Evolutionary conservation across 495 filamentous ascomycete genomes (phyloP).

Genomic region (Penicillium odoratum): DNA sequence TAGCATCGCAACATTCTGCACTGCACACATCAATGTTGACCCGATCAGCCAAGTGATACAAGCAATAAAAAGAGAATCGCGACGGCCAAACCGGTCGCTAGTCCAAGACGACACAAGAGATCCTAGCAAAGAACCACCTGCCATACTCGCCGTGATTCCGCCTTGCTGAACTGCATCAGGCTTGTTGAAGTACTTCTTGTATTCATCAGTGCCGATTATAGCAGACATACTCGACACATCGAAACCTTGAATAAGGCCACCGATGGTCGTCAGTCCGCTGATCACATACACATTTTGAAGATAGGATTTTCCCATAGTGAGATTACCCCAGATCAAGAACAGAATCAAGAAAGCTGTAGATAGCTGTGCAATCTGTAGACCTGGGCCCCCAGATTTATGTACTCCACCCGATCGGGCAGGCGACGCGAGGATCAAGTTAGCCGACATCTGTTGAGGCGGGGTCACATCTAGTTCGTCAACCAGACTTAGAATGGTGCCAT

Average conservation of each 20-base stretch:
- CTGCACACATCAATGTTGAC: slow-evolving; percentile 24
- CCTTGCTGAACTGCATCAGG: slow-evolving; percentile 20
- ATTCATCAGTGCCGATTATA: slow-evolving; percentile 25
- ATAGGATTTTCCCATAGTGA: slow-evolving; percentile 18
- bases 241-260: slow-evolving; percentile 23
- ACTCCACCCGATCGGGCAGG: slow-evolving; percentile 13
- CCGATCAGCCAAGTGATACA: slow-evolving; percentile 23
- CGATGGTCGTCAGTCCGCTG: slow-evolving; percentile 22
- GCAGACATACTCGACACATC: slow-evolving; percentile 27
- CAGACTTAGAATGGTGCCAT: slow-evolving; percentile 11
- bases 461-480: slow-evolving; percentile 12
- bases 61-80: slow-evolving; percentile 23
- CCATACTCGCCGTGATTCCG: slow-evolving; percentile 25
- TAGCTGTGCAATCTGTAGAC: not conserved
- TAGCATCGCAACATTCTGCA: slow-evolving; percentile 21
- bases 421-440: not conserved
- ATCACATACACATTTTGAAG: slow-evolving; percentile 24
- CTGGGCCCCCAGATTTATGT: slow-evolving; percentile 26
- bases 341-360: slow-evolving; percentile 1
- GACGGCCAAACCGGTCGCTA: slow-evolving; percentile 21
- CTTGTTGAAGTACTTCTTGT: slow-evolving; percentile 20
- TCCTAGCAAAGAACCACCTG: slow-evolving; percentile 21
- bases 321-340: not conserved
- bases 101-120: slow-evolving; percentile 21
- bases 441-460: slow-evolving; percentile 19